Percentiles rank a stretch among this genome's conserved stretches.
Conservation (phyloP, 371 early-diverging fungal species). For the Entomophthora muscae region DNA sequence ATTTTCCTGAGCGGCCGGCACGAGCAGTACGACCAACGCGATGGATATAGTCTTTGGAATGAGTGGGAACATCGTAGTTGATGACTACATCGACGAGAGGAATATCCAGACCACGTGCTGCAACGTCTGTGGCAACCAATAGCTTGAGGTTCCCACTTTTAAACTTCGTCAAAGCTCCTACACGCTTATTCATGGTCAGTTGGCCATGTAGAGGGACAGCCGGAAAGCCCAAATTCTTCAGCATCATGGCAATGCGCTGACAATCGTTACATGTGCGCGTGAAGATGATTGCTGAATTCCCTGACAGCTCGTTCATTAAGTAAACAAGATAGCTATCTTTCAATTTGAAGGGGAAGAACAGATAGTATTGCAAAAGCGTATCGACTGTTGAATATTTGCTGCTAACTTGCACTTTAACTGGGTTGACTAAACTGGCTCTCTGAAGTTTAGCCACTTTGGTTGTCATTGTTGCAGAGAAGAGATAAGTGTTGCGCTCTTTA, state of each 20-base stretch:
- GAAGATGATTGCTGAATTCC: constrained; percentile 80
- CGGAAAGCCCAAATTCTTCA: constrained; percentile 78
- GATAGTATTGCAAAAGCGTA: constrained; percentile 82
- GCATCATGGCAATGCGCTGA: constrained; percentile 64
- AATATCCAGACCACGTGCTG: constrained; percentile 90
- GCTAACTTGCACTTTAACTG: constrained; percentile 82
- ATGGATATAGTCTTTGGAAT: constrained; percentile 91
- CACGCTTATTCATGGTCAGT: constrained; percentile 76
- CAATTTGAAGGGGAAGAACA: constrained; percentile 88
- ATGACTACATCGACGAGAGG: constrained; percentile 88
- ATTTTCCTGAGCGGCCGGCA: constrained; percentile 83
- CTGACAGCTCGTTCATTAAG: constrained; percentile 79
- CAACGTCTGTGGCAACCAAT: constrained; percentile 95
- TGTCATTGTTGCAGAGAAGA: constrained; percentile 97
- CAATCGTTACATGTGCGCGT: constrained; percentile 74
- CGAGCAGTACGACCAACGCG: constrained; percentile 95
- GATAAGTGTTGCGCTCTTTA: constrained; percentile 76
- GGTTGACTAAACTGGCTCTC: constrained; percentile 77
- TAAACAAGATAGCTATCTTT: constrained; percentile 90
- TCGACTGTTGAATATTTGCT: constrained; percentile 85
- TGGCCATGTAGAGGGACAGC: constrained; percentile 91
- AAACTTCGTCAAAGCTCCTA: constrained; percentile 81
- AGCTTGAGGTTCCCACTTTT: constrained; percentile 70
- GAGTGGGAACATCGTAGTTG: constrained; percentile 93
- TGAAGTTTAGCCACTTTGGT: constrained; percentile 88